These are phyloP conservation scores for Cenchrus americanus DNA, from an alignment of 176 grass and related monocot species.

Conservation along the genomic window DNA sequence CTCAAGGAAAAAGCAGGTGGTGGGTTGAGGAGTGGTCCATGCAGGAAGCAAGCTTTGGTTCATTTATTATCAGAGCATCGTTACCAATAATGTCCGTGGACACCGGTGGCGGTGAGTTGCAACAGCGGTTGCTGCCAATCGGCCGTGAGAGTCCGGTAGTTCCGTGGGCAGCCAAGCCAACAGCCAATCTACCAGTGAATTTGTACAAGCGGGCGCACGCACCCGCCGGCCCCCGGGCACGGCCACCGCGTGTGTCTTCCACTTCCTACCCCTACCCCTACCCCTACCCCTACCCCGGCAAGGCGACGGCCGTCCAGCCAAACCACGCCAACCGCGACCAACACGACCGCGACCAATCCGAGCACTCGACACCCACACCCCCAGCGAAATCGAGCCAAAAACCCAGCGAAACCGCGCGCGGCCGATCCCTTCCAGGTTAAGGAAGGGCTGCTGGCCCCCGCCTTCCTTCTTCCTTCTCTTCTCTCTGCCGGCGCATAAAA, in stretches of 20 bases:
- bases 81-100: not conserved
- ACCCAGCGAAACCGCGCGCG: not conserved
- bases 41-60: not conserved
- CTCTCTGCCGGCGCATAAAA: constrained; percentile 53
- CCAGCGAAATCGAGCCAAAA: not conserved
- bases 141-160: not conserved
- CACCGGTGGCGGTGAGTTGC: not conserved
- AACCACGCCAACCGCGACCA: not conserved
- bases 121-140: not conserved
- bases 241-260: not conserved
- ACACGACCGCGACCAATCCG: not conserved
- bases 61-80: not conserved
- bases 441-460: not conserved
- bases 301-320: not conserved
- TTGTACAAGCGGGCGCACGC: not conserved
- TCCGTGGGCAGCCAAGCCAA: not conserved
- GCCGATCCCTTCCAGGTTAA: constrained; percentile 49
- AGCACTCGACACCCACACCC: not conserved
- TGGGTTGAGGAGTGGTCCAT: not conserved
- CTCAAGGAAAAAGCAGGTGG: not conserved
- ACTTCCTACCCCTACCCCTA: not conserved
- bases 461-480: not conserved
- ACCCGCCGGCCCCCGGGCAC: not conserved
- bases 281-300: not conserved
- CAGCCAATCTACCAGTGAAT: no score